Base-by-base conservation (phyloP, 2,329 filamentous ascomycete genomes). In the Elsinoe necatrix region DNA sequence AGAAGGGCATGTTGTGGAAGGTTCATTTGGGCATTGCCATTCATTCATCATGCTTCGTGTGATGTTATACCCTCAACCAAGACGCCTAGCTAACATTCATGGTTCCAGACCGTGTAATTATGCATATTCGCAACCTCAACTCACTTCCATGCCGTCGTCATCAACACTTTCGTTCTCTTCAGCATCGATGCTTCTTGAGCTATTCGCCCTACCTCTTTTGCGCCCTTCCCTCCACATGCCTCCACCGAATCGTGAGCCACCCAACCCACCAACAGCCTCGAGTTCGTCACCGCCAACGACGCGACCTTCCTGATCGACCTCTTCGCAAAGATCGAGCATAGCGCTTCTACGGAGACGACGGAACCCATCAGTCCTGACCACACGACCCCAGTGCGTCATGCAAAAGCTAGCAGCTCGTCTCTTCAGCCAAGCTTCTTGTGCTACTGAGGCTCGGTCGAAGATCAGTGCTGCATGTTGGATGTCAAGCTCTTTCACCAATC, bases 401-500 rank as follows among this genome's bases (percentile, higher is more conserved):
- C 90, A 96, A 71, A 95, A 97, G 47, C 78, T 79, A 0, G 91
- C 91, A 0, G 93, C 89, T 55, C 92, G 85, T 64, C 88, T 87
- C 69, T 90, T 88, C 37, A 98, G 79, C 90, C 91, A 96, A 55
- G 95, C 89, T 71, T 98, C 93, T 63, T 85, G 88, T 14, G 93
- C 92, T 12, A 92, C 83, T 6, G 86, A 87, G 1, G 93, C 90
- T 62, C 90, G 89, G 70, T 97, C 91, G 90, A 95, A 98, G 57
- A 95, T 91, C 63, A 95, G 86, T 61, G 93, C 95, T 2, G 92
- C 92, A 67, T 96, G 90, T 59, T 95, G 89, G 37, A 97, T 86
- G 67, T 97, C 92, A 2, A 98, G 80, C 67, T 98, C 93, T 60
- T 89, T 87, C 57, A 87, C 86, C 2, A 98, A 79, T 7, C 93